Conservation (phyloP, 371 early-diverging fungal genomes). For the Cokeromyces recurvatus region DNA sequence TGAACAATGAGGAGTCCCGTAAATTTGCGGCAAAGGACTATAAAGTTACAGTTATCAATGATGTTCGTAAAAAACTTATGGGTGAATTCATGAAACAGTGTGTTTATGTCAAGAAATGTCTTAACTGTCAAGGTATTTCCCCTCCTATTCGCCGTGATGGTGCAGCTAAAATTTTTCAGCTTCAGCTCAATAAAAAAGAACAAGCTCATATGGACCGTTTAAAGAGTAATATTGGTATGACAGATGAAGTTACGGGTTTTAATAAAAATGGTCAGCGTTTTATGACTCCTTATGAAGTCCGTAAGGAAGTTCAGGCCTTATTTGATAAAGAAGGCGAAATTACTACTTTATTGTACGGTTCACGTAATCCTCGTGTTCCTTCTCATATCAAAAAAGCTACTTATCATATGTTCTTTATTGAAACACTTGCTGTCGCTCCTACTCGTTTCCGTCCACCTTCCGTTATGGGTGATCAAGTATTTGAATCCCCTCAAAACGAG, state of each 20-base stretch:
- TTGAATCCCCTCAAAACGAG: conserved; percentile 94
- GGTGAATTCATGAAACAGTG: conserved; percentile 66
- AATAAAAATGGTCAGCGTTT: conserved; percentile 44
- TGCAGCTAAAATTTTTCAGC: conserved; percentile 83
- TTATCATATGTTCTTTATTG: conserved; percentile 93
- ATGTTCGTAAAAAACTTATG: conserved; percentile 73
- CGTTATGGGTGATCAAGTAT: conserved; percentile 82
- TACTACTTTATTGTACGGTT: conserved; percentile 75
- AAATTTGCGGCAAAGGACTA: conserved; percentile 42
- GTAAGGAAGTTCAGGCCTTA: conserved; percentile 68
- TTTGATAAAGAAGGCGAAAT: conserved; percentile 74
- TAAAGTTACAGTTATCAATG: conserved; percentile 72
- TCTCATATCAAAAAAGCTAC: conserved; percentile 35
- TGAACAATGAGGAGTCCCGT: conserved; percentile 28
- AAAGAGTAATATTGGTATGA: conserved; percentile 16
- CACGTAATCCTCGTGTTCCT: conserved; percentile 55
- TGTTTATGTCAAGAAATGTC: conserved; percentile 58
- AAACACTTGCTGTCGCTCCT: conserved; percentile 93
- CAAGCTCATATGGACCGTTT: conserved; percentile 55
- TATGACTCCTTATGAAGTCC: conserved; percentile 80
- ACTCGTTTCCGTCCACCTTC: conserved; percentile 95
- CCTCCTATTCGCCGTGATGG: conserved; percentile 85
- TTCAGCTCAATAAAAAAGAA: conserved; percentile 69
- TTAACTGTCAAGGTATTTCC: conserved; percentile 78
- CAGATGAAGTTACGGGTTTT: conserved; percentile 26